Conservation (phyloP, 441 rosid species). For the Arabidopsis hybrid region DNA sequence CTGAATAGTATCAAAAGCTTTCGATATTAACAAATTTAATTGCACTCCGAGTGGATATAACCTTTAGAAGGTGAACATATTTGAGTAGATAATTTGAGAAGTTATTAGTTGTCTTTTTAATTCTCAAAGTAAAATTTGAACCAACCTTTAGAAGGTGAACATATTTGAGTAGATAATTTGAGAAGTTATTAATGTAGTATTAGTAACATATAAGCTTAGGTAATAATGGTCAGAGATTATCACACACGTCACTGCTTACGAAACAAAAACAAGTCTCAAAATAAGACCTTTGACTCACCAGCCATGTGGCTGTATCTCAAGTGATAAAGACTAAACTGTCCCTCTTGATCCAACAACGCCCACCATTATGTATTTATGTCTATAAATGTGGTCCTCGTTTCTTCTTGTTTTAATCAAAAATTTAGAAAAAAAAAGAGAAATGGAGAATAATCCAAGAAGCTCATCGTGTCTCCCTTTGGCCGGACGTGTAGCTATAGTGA, state of each 20-base stretch:
- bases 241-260: slow-evolving; percentile 41
- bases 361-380: background rate
- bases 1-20: too few relatives aligned
- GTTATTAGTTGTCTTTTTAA: background rate
- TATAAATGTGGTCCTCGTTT: slow-evolving; percentile 20
- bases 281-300: background rate
- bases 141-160: too few relatives aligned
- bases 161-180: too few relatives aligned
- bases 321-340: slow-evolving; percentile 8
- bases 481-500: slow-evolving; percentile 78
- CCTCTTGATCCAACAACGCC: slow-evolving; percentile 7
- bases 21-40: too few relatives aligned
- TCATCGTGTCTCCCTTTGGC: slow-evolving; percentile 50
- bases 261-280: background rate
- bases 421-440: slow-evolving; percentile 1
- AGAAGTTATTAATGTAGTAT: too few relatives aligned
- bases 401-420: background rate
- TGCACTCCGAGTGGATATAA: too few relatives aligned
- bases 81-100: too few relatives aligned
- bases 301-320: background rate
- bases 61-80: too few relatives aligned
- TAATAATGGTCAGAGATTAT: too few relatives aligned
- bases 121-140: too few relatives aligned
- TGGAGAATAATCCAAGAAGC: slow-evolving; percentile 29
- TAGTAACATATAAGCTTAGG: too few relatives aligned